A percentile compares a stretch with the other conserved stretches of the same genome.
phyloP scores from a whole-genome alignment of 2,329 filamentous ascomycete genomes.

The Sclerotinia subarctica region DNA sequence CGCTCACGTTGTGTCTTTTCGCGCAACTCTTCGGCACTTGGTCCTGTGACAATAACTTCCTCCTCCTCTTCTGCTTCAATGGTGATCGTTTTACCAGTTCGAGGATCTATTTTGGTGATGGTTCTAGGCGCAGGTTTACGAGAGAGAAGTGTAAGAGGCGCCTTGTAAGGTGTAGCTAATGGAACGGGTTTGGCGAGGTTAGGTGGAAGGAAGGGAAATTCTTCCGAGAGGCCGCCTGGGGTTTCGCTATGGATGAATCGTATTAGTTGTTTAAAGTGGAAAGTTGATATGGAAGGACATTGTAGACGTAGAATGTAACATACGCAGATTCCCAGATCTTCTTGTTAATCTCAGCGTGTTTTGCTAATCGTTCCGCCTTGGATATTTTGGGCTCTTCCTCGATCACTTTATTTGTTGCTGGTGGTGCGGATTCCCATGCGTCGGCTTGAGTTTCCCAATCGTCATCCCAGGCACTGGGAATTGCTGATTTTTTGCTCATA shows the following conservation, averaged over 20 bases:
- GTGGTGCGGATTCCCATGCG: conserved; percentile 39
- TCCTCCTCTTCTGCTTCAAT: conserved; percentile 62
- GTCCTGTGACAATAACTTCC: conserved; percentile 58
- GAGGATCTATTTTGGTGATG: conserved; percentile 56
- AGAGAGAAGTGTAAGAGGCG: conserved; percentile 78
- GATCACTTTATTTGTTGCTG: conserved; percentile 24
- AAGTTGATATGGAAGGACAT: neutral
- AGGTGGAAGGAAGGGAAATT: conserved; percentile 63
- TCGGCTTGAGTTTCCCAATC: conserved; percentile 85
- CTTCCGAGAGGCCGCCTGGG: conserved; percentile 58
- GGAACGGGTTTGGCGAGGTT: conserved; percentile 41
- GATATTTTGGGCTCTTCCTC: conserved; percentile 46
- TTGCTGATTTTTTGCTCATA: conserved; percentile 42
- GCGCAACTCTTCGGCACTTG: conserved; percentile 72
- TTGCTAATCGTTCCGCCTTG: conserved; percentile 73
- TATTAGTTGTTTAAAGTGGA: neutral
- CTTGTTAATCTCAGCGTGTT: conserved; percentile 79
- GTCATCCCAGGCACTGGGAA: conserved; percentile 81
- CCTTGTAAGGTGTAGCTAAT: conserved; percentile 70
- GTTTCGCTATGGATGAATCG: conserved; percentile 50
- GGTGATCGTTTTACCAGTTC: conserved; percentile 48
- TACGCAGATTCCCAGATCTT: conserved; percentile 90
- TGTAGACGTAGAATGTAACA: conserved; percentile 32
- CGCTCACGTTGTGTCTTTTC: conserved; percentile 73
- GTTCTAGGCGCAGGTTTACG: conserved; percentile 67